Conservation (phyloP, 1,284 basidiomycete genomes). For the Moniliella sp. region DNA sequence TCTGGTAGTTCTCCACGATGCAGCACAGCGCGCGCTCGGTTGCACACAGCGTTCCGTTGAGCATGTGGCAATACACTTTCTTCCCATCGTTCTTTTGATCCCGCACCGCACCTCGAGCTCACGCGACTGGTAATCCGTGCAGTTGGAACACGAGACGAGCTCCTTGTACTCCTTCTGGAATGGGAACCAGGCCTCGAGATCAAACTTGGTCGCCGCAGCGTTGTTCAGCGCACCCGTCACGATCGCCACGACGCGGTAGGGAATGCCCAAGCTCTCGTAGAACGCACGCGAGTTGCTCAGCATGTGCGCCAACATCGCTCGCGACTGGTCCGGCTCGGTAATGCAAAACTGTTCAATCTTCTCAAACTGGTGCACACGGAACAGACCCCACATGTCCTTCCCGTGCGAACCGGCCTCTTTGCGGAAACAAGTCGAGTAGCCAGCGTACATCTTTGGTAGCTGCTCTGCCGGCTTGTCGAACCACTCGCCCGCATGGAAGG, state of each 20-base stretch:
- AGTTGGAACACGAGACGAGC: constrained; percentile 37
- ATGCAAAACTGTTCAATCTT: constrained; percentile 92
- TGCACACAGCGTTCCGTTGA: constrained; percentile 69
- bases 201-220: constrained; percentile 87
- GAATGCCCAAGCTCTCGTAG: constrained; percentile 74
- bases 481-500: constrained; percentile 84
- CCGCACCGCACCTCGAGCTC: constrained; percentile 27
- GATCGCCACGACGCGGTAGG: constrained; percentile 83
- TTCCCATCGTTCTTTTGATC: constrained; percentile 30
- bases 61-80: constrained; percentile 30
- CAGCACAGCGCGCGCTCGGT: constrained; percentile 90
- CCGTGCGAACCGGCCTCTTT: constrained; percentile 98
- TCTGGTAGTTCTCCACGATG: constrained; percentile 96
- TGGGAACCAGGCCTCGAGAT: constrained; percentile 97
- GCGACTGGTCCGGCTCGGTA: constrained; percentile 62
- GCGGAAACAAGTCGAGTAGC: constrained; percentile 76
- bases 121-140: constrained; percentile 37
- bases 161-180: constrained; percentile 93
- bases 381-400: constrained; percentile 97
- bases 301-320: constrained; percentile 83
- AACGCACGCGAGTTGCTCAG: constrained; percentile 70
- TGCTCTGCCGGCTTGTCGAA: constrained; percentile 76
- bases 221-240: constrained; percentile 89
- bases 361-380: constrained; percentile 98
- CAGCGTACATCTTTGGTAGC: constrained; percentile 57